phyloP scores from a whole-genome alignment of 2,329 filamentous ascomycete species.

The Penicillium concentricum region DNA sequence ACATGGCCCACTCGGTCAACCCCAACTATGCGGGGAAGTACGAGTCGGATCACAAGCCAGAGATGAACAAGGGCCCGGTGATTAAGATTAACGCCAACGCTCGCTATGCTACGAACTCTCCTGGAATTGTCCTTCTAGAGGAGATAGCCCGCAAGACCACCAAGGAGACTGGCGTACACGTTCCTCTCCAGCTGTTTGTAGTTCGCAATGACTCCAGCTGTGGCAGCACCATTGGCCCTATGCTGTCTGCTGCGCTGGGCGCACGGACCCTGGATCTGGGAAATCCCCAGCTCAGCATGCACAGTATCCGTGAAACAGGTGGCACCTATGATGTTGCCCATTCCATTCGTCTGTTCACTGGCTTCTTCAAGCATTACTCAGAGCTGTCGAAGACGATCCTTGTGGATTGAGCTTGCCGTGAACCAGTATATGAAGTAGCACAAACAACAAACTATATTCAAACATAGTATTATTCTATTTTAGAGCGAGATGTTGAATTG shows the following conservation, averaged over 20 bases:
- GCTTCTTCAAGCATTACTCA: slow-evolving; percentile 85
- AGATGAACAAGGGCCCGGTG: slow-evolving; percentile 94
- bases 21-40: slow-evolving; percentile 94
- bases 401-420: slow-evolving; percentile 61
- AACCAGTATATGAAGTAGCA: not conserved
- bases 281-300: slow-evolving; percentile 94
- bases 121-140: slow-evolving; percentile 88
- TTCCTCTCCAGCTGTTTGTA: slow-evolving; percentile 93
- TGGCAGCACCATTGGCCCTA: slow-evolving; percentile 96
- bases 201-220: slow-evolving; percentile 94
- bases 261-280: slow-evolving; percentile 87
- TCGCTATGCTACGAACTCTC: slow-evolving; percentile 93
- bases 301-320: slow-evolving; percentile 91
- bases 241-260: slow-evolving; percentile 83
- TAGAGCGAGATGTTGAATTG: not conserved
- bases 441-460: not conserved
- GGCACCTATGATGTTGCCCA: slow-evolving; percentile 85
- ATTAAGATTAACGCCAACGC: slow-evolving; percentile 99
- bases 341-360: slow-evolving; percentile 79
- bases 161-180: slow-evolving; percentile 59
- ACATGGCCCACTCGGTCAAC: slow-evolving; percentile 96
- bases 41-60: slow-evolving; percentile 82
- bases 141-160: slow-evolving; percentile 70
- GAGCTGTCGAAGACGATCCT: slow-evolving; percentile 77
- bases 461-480: not conserved